These are phyloP conservation scores for Centaurea solstitialis DNA, from an alignment of 129 eudicot species.

Conservation along the genomic window DNA sequence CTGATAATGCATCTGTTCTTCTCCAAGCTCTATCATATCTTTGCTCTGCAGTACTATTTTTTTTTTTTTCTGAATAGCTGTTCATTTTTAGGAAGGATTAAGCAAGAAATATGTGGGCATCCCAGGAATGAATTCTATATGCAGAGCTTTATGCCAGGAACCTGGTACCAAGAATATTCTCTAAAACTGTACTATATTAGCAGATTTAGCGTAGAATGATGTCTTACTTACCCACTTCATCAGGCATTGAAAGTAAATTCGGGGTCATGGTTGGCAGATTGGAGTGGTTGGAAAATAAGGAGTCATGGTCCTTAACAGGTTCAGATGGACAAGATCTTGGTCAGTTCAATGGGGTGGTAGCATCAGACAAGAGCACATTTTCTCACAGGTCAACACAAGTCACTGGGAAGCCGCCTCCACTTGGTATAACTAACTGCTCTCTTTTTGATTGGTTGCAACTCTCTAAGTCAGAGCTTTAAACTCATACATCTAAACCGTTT, in stretches of 20 bases:
- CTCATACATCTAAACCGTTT: neutral
- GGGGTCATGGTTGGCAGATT: constrained; percentile 72
- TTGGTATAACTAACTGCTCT: constrained; percentile 46
- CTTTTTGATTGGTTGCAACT: neutral
- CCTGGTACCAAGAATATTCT: constrained; percentile 47
- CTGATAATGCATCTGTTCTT: neutral
- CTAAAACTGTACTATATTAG: neutral
- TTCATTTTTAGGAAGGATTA: constrained; percentile 62
- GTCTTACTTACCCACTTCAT: constrained; percentile 5
- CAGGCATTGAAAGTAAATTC: constrained; percentile 83
- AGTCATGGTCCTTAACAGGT: constrained; percentile 68
- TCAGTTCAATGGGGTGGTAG: constrained; percentile 71
- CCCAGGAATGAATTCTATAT: constrained; percentile 97
- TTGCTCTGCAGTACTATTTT: constrained; percentile 17
- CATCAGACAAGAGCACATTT: constrained; percentile 77
- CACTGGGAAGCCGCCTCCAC: constrained; percentile 75
- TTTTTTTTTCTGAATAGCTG: constrained; percentile 27
- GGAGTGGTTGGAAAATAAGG: constrained; percentile 74
- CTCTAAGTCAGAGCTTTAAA: neutral
- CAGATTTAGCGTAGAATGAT: constrained; percentile 2
- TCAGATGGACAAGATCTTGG: constrained; percentile 77
- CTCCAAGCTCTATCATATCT: neutral
- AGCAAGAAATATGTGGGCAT: constrained; percentile 81
- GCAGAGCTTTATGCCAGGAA: constrained; percentile 76
- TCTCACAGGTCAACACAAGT: constrained; percentile 59